phyloP scores from a whole-genome alignment of 192 early-diverging fungal species.

The Chytriomyces sp. region DNA sequence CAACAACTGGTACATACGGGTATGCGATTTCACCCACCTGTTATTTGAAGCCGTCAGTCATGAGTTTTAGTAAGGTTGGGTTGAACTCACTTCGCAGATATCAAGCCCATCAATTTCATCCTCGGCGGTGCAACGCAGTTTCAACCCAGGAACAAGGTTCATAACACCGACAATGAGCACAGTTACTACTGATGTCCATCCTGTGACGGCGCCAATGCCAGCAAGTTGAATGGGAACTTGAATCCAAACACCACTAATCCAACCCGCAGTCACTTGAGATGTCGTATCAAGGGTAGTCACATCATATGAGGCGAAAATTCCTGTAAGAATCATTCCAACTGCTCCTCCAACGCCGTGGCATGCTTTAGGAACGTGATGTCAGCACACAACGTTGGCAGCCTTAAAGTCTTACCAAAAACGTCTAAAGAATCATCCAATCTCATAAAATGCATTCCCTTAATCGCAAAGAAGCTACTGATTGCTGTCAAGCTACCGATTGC shows the following conservation, averaged over 20 bases:
- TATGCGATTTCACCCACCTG: conserved; percentile 76
- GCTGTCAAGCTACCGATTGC: conserved; percentile 71
- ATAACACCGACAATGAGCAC: conserved; percentile 67
- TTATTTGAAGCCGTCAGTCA: too few species aligned
- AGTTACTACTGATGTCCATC: conserved; percentile 76
- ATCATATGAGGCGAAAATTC: conserved; percentile 77
- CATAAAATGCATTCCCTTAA: background rate
- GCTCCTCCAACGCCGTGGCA: conserved; percentile 85
- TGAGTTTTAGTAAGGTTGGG: too few species aligned
- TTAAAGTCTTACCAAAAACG: conserved; percentile 73
- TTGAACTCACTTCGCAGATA: conserved; percentile 75
- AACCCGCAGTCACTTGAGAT: conserved; percentile 62
- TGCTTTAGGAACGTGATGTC: conserved; percentile 90
- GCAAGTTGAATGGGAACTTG: conserved; percentile 74
- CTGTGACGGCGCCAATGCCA: conserved; percentile 60
- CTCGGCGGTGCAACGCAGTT: conserved; percentile 52
- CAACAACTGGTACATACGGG: conserved; percentile 32
- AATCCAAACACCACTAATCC: conserved; percentile 68
- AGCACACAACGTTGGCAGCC: conserved; percentile 90
- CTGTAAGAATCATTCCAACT: conserved; percentile 82
- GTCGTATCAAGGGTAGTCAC: conserved; percentile 64
- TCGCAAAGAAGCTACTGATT: conserved; percentile 18
- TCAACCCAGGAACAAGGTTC: conserved; percentile 69
- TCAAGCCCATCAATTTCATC: conserved; percentile 79
- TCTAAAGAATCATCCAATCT: conserved; percentile 63